Evolutionary conservation across 1,284 basidiomycete species (phyloP).

Genomic region (Vanrija humicola): DNA sequence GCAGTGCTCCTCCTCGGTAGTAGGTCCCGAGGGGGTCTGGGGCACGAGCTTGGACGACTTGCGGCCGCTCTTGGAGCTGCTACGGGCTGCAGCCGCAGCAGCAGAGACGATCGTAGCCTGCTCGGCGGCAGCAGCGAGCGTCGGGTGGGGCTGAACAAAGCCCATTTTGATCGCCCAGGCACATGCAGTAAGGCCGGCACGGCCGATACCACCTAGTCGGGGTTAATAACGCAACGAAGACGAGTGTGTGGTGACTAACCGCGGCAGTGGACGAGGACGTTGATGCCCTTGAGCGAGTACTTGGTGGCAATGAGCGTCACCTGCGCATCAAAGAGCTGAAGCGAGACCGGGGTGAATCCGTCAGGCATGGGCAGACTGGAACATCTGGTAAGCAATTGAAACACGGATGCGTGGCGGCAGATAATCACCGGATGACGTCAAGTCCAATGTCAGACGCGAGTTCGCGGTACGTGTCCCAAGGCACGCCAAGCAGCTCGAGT

Average conservation of each 20-base stretch:
- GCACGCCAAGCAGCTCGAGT: constrained; percentile 73
- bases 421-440: constrained; percentile 62
- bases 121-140: constrained; percentile 19
- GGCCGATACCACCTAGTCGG: constrained; percentile 66
- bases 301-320: constrained; percentile 65
- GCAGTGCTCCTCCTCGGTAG: constrained; percentile 51
- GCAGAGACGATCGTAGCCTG: not conserved
- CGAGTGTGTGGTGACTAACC: constrained; percentile 51
- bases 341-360: constrained; percentile 73
- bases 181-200: constrained; percentile 87
- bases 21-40: constrained; percentile 3
- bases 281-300: constrained; percentile 71
- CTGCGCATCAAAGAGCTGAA: constrained; percentile 63
- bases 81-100: not conserved
- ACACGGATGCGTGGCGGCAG: not conserved
- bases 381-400: constrained; percentile 7
- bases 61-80: not conserved
- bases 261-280: constrained; percentile 84
- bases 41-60: constrained; percentile 7
- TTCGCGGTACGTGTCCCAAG: constrained; percentile 71
- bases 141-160: constrained; percentile 53
- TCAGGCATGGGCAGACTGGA: constrained; percentile 84
- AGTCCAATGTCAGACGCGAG: constrained; percentile 64
- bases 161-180: constrained; percentile 93
- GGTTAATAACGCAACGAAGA: not conserved